Percentiles rank a stretch among this genome's conserved stretches.
Conservation (phyloP, 2,329 filamentous ascomycete species). For the Pestalotiopsis sp. region DNA sequence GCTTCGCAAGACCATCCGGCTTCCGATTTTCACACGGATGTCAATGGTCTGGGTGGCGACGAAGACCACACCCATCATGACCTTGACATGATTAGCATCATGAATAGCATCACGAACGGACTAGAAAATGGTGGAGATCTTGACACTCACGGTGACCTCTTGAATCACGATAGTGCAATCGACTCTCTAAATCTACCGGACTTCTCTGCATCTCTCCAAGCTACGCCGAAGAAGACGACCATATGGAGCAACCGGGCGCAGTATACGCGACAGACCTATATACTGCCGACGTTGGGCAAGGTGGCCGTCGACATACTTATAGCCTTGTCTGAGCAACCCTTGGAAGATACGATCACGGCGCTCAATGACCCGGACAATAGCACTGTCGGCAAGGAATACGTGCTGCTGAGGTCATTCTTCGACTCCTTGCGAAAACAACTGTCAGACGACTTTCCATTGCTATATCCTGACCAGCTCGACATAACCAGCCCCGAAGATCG, state of each 20-base stretch:
- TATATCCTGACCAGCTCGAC: constrained; percentile 26
- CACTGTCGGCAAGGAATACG: constrained; percentile 31
- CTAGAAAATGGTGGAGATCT: constrained; percentile 14
- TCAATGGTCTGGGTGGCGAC: not conserved
- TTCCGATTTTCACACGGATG: constrained; percentile 1
- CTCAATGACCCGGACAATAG: constrained; percentile 25
- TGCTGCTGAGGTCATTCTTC: constrained; percentile 25
- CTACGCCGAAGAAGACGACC: constrained; percentile 18
- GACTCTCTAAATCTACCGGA: constrained; percentile 2
- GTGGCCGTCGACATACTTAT: constrained; percentile 33
- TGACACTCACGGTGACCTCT: not conserved
- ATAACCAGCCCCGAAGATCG: constrained; percentile 23
- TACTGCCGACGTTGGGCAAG: constrained; percentile 30
- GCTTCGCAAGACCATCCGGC: constrained; percentile 1
- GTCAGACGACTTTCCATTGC: constrained; percentile 22
- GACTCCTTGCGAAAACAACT: constrained; percentile 28
- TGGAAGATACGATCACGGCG: constrained; percentile 33
- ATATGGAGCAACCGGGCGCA: constrained; percentile 32
- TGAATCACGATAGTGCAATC: constrained; percentile 15
- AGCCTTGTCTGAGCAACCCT: constrained; percentile 31
- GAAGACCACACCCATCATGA: constrained; percentile 7
- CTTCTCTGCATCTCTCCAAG: not conserved
- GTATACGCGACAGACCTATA: constrained; percentile 32
- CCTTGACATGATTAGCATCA: constrained; percentile 11
- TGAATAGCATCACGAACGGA: constrained; percentile 1